phyloP scores from a whole-genome alignment of 768 basidiomycete species.

The Lyophyllum semitale region DNA sequence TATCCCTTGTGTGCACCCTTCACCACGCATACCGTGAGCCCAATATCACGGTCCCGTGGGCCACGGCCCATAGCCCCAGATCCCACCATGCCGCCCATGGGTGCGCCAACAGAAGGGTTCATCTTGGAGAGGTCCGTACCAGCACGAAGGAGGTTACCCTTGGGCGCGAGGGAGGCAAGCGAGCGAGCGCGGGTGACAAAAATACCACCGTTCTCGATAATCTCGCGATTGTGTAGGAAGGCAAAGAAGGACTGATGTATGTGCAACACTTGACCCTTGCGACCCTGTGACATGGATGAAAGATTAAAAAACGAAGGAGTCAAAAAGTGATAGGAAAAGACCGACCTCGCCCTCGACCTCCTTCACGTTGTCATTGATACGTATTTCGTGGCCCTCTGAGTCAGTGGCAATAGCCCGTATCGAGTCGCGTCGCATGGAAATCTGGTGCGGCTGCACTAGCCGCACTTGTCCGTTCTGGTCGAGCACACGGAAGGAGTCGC shows the following conservation, averaged over 20 bases:
- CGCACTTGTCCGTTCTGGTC: conserved; percentile 93
- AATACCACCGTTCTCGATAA: conserved; percentile 88
- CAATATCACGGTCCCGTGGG: conserved; percentile 81
- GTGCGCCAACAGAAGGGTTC: conserved; percentile 76
- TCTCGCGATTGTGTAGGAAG: conserved; percentile 92
- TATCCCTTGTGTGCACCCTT: conserved; percentile 92
- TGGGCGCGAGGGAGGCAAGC: conserved; percentile 84
- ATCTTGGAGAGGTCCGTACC: conserved; percentile 84
- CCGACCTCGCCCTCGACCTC: conserved; percentile 87
- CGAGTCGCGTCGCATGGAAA: conserved; percentile 87
- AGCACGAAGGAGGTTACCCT: conserved; percentile 68
- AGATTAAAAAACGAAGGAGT: conserved; percentile 4
- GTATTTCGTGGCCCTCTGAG: conserved; percentile 83
- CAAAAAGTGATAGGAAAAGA: conserved; percentile 3
- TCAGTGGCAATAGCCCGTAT: conserved; percentile 86
- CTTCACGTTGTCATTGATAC: conserved; percentile 88
- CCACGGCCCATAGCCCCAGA: conserved; percentile 79
- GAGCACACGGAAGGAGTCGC: conserved; percentile 92
- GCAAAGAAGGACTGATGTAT: conserved; percentile 93
- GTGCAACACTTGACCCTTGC: conserved; percentile 90
- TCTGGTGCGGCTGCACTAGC: conserved; percentile 90
- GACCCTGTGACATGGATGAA: conserved; percentile 45
- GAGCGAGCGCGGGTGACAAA: conserved; percentile 89
- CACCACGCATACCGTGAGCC: conserved; percentile 73
- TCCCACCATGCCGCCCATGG: conserved; percentile 76